Percentiles rank a stretch among this genome's conserved stretches.
Evolutionary conservation across 768 basidiomycete species (phyloP).

Genomic region (Galerina marginata): DNA sequence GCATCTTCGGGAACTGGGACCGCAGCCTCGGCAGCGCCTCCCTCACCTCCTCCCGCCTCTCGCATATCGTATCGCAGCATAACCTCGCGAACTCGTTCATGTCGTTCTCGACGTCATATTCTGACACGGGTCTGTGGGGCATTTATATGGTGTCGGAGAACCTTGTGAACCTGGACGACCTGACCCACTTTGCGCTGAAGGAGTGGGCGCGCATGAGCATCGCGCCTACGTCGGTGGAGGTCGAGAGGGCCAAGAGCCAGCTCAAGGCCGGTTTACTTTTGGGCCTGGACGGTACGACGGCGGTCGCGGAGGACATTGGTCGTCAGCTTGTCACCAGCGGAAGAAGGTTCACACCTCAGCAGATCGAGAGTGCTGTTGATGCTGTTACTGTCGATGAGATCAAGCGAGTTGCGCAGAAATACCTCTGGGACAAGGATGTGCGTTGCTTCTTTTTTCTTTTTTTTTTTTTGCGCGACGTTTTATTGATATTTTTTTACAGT

Average conservation of each 20-base stretch:
- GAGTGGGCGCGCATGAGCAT: conserved; percentile 97
- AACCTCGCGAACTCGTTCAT: conserved; percentile 99
- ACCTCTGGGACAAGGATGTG: conserved; percentile 96
- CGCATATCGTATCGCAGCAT: conserved; percentile 88
- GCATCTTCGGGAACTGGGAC: conserved; percentile 99
- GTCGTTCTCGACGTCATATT: conserved; percentile 98
- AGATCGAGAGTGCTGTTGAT: conserved; percentile 93
- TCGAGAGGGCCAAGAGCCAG: conserved; percentile 98
- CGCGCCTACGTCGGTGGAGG: conserved; percentile 81
- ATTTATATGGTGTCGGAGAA: conserved; percentile 98
- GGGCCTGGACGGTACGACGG: conserved; percentile 93
- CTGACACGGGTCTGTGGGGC: conserved; percentile 98
- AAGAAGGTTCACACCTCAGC: conserved; percentile 85
- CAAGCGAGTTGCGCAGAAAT: conserved; percentile 93
- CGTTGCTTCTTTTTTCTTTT: conserved; percentile 32
- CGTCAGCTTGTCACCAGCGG: conserved; percentile 95
- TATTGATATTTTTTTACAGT: conserved; percentile 40
- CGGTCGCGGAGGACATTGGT: conserved; percentile 98
- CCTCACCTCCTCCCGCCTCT: conserved; percentile 88
- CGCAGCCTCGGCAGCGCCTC: conserved; percentile 90
- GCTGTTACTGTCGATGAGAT: conserved; percentile 89
- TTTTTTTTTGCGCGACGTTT: conserved; percentile 7
- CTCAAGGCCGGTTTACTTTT: conserved; percentile 94
- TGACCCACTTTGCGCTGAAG: conserved; percentile 90
- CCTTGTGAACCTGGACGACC: conserved; percentile 89